Evolutionary conservation across 345 rosid species (phyloP), one percentile per base, ranked within the genome.

Genomic region (Triadica sebifera): DNA sequence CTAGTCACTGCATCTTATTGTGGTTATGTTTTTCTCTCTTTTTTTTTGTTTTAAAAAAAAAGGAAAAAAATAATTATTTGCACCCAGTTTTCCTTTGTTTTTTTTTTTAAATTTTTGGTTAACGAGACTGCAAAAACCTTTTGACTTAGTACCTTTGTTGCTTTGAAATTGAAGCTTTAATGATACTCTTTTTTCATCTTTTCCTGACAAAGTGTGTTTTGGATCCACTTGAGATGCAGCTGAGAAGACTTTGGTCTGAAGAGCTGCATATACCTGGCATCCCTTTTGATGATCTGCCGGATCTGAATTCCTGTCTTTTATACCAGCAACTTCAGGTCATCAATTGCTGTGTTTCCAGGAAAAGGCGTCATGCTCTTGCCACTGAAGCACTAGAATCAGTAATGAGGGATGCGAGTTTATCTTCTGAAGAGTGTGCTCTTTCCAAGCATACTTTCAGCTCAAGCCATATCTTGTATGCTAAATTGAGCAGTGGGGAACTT

Each of bases 271-370:
- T 93, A 82, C 94, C 98, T 61, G 91, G 98, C 82, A 85, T 93
- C 73, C 94, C 99, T 65, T 56, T 49, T 64, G 91, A 91, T 78
- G 82, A 80, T 79, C 79, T 74, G 79, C 99, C 98, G 29, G 98
- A 95, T 86, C 82, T 95, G 65, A 86, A 90, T 73, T 91, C 88
- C 77, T 93, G 99, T 81, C 91, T 89, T 52, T 76, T 95, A 45
- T 88, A 89, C 83, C 98, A 95, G 80, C 89, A 86, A 82, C 75
- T 95, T 78, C 98, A 93, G 83, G 98, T 95, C 77, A 84, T 95
- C 79, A 95, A 95, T 79, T 88, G 98, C 60, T 95, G 99, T 75
- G 78, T 95, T 81, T 85, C 93, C 25, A 89, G 98, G 80, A 95
- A 93, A 89, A 85, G 80, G 55, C 93, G 82, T 29, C 84, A 71